These are phyloP conservation scores for Neurospora sp. DNA, from an alignment of 495 filamentous ascomycete species.

Conservation along the genomic window DNA sequence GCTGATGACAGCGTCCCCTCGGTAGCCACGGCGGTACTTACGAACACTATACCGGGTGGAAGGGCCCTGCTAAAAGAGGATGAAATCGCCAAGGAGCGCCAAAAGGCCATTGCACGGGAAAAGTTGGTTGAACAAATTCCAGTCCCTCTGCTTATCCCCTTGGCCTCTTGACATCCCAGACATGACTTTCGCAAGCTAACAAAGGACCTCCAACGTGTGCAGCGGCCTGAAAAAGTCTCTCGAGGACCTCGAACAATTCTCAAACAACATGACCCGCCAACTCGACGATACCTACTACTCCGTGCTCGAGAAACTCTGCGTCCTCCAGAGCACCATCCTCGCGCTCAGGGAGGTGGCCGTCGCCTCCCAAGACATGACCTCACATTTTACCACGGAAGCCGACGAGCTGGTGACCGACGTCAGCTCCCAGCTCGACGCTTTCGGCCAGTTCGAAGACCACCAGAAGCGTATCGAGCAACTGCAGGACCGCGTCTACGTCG, in stretches of 20 bases:
- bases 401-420: constrained; percentile 52
- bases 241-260: constrained; percentile 31
- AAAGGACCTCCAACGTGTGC: constrained; percentile 3
- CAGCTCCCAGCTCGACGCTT: constrained; percentile 50
- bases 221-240: constrained; percentile 36
- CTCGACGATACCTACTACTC: constrained; percentile 86
- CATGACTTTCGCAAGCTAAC: constrained; percentile 1
- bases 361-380: constrained; percentile 49
- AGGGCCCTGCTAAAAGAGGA: constrained; percentile 18
- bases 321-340: constrained; percentile 55
- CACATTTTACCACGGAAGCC: constrained; percentile 53
- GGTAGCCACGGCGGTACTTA: neutral
- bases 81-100: constrained; percentile 29
- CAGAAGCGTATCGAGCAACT: constrained; percentile 54
- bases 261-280: constrained; percentile 51
- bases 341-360: constrained; percentile 61
- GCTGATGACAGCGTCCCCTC: constrained; percentile 19
- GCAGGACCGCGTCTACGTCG: constrained; percentile 52
- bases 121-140: constrained; percentile 20
- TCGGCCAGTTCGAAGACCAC: constrained; percentile 63
- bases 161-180: neutral
- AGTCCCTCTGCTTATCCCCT: neutral
- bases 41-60: neutral
- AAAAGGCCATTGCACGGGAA: constrained; percentile 29
- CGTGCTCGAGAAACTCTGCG: constrained; percentile 64